Evolutionary conservation across 2,329 filamentous ascomycete species (phyloP), one percentile per base, ranked within the genome.

Genomic region (Neoarthrinium moseri): DNA sequence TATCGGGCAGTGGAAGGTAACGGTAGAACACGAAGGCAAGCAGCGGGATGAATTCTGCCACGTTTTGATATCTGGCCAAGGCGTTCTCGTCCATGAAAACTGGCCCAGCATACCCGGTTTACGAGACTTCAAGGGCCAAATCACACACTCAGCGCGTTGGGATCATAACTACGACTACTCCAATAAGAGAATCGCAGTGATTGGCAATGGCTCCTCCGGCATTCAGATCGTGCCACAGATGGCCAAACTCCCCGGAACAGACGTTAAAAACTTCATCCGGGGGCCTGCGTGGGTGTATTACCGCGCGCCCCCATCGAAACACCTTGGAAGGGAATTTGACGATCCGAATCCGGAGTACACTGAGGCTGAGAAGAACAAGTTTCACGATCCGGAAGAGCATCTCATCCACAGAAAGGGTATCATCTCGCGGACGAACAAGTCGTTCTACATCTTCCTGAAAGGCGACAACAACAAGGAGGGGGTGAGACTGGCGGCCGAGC

Each of bases 301-400:
- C 52, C 64, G 43, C 50, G 66, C 45, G 30, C 61, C 51, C 13
- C 67, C 63, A 1, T 62, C 56, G 4, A 61, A 60, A 46, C 59
- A 61, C 23, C 50, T 59, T 2, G 58, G 57, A 4, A 34, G 55
- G 23, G 62, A 63, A 1, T 54, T 56, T 18, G 53, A 59, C 3
- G 61, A 63, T 5, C 57, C 59, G 29, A 68, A 49, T 8, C 57
- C 60, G 1, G 24, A 48, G 6, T 62, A 62, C 30, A 49, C 56
- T 1, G 58, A 63, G 1, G 49, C 70, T 21, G 73, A 80, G 17
- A 68, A 77, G 42, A 63, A 70, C 1, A 68, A 75, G 11, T 71
- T 72, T 0, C 81, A 76, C 21, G 51, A 83, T 48, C 77, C 80
- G 0, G 65, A 73, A 10, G 69, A 61, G 12, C 83, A 83, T 53